Conservation (phyloP, 2,329 filamentous ascomycete species). For the Fusarium sp. region DNA sequence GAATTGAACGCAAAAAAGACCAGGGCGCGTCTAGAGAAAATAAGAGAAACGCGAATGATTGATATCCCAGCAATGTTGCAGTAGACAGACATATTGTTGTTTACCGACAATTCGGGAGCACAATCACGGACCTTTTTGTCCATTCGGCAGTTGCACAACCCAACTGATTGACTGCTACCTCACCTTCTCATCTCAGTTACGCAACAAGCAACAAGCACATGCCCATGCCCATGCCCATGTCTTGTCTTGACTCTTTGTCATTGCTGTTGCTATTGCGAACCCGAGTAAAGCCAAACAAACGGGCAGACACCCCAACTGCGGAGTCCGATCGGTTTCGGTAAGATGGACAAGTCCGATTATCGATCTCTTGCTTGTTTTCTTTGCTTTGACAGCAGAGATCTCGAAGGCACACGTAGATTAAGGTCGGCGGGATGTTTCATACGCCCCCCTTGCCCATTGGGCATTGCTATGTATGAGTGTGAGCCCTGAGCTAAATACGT, state of each 20-base stretch:
- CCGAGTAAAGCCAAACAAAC: background rate
- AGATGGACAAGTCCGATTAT: conserved; percentile 43
- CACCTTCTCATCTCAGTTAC: conserved; percentile 15
- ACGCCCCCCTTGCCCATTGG: background rate
- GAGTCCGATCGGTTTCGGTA: conserved; percentile 48
- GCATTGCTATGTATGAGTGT: background rate
- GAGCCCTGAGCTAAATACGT: conserved; percentile 13
- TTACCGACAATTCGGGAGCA: conserved; percentile 34
- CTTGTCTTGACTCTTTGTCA: background rate
- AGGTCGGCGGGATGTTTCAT: background rate
- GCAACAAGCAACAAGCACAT: conserved; percentile 8
- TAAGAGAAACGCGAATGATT: background rate
- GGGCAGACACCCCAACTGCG: conserved; percentile 34
- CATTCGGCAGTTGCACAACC: conserved; percentile 31
- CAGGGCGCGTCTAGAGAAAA: background rate
- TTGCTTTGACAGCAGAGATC: conserved; percentile 2
- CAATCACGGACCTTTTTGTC: conserved; percentile 26
- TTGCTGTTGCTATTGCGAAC: background rate
- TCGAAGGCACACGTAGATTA: conserved; percentile 12
- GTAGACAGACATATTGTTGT: conserved; percentile 11
- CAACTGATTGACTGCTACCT: conserved; percentile 20
- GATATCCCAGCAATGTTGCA: conserved; percentile 6
- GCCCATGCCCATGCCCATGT: conserved; percentile 15
- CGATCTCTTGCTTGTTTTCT: conserved; percentile 9
- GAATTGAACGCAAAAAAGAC: background rate